A percentile compares a stretch with the other conserved stretches of the same genome.
phyloP scores from a whole-genome alignment of 2,329 filamentous ascomycete genomes.

The Berkeleyomyces basicola region DNA sequence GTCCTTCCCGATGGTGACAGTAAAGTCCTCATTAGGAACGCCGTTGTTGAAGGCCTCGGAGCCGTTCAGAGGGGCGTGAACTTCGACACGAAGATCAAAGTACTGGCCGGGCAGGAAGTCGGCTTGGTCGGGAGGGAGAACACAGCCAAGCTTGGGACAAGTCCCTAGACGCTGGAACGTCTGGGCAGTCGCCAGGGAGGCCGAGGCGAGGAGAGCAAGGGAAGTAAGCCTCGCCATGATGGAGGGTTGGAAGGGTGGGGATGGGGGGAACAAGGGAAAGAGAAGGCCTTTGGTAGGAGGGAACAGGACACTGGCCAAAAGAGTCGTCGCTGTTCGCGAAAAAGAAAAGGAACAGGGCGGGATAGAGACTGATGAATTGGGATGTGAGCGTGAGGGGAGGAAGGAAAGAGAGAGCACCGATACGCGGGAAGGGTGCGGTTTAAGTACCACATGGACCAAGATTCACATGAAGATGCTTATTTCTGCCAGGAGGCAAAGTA shows the following conservation, averaged over 20 bases:
- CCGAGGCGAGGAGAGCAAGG: constrained; percentile 10
- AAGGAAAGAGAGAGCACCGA: not conserved
- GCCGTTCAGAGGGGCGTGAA: constrained; percentile 68
- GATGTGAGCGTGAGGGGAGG: not conserved
- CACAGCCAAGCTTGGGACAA: constrained; percentile 41
- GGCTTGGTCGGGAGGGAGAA: constrained; percentile 46
- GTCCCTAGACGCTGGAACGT: constrained; percentile 44
- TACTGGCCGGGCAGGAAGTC: constrained; percentile 73
- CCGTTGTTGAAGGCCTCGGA: constrained; percentile 57
- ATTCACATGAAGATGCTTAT: not conserved
- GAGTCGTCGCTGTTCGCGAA: not conserved
- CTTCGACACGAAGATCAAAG: constrained; percentile 70
- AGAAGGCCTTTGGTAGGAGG: not conserved
- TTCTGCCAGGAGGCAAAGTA: not conserved
- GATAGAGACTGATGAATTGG: not conserved
- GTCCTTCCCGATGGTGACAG: constrained; percentile 54
- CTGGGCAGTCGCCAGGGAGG: constrained; percentile 27
- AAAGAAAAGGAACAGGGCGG: not conserved
- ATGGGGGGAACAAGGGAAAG: not conserved
- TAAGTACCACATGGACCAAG: not conserved
- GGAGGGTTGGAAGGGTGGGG: not conserved
- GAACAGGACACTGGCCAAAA: not conserved
- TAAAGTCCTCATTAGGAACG: constrained; percentile 58
- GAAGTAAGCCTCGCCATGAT: constrained; percentile 10
- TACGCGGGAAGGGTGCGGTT: not conserved